Evolutionary conservation across 192 early-diverging fungal genomes (phyloP), one percentile per base, ranked within the genome.

Genomic region (Bifiguratus adelaidae): DNA sequence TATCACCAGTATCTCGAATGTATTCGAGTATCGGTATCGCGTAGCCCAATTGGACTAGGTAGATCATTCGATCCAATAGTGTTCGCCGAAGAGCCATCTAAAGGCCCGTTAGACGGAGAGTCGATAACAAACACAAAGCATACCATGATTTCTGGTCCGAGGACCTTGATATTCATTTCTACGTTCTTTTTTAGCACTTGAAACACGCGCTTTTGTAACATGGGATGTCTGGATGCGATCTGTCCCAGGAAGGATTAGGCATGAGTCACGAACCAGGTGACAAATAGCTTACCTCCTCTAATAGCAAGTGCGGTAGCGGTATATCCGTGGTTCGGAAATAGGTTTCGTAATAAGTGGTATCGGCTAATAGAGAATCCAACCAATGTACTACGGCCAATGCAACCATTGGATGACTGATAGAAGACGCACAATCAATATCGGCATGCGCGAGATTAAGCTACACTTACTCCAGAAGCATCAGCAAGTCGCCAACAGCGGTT

Each of bases 181-280:
- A 87, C 68, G 42, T 72, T 68, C n/a, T 65, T 75, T 30, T 61
- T 65, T 38, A 80, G 71, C 7, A 68, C 73, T 1, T 63, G 56
- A 59, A 88, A 83, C 6, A 88, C 72, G n/a, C 68, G 64, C 3
- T 69, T 59, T 42, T 76, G 73, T 40, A 81, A 74, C 20, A 83
- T 50, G n/a, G 77, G 79, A 50, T 88, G 85, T 22, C 76, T 68
- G 44, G 66, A 71, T 0, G 82, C 79, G 51, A 88, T 83, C 63
- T 69, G 50, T n/a, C n/a, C 0, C 18, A 7, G 12, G 13, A 21
- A 37, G 1, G 9, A 43, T 25, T 28, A 30, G 15, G 24, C 29
- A 32, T 44, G 22, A 45, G 4, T 2, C 1, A 52, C 3, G 42
- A 35, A 11, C 22, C 21, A 15, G 32, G 37, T 40, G 5, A 7